These are phyloP conservation scores for Ailanthus altissimus DNA, from an alignment of 345 rosid species.

Conservation along the genomic window DNA sequence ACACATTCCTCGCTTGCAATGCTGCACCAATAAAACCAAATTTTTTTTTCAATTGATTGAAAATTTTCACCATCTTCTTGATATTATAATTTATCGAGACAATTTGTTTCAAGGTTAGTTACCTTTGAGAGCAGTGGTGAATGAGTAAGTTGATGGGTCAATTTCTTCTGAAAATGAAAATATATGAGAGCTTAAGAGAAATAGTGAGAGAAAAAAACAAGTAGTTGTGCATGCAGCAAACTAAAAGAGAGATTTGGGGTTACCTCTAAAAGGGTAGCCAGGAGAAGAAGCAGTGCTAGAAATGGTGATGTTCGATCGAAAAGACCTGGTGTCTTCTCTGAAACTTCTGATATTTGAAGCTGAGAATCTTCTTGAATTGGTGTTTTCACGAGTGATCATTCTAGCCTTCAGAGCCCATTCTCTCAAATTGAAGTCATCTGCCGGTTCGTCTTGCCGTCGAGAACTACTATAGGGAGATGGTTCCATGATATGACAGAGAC, in stretches of 20 bases:
- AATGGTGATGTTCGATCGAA: constrained; percentile 62
- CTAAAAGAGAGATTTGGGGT: background rate
- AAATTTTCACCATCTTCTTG: background rate
- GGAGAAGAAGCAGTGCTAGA: constrained; percentile 97
- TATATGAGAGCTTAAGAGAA: background rate
- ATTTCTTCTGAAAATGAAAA: constrained; percentile 62
- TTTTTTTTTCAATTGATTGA: background rate
- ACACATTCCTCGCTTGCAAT: constrained; percentile 70
- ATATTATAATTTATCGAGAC: background rate
- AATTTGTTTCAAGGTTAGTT: background rate
- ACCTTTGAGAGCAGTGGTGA: constrained; percentile 89
- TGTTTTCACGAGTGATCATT: constrained; percentile 46
- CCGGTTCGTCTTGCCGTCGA: constrained; percentile 27
- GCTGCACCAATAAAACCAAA: constrained; percentile 45
- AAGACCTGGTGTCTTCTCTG: constrained; percentile 69
- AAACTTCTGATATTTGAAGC: constrained; percentile 73
- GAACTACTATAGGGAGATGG: constrained; percentile 24
- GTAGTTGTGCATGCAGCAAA: background rate
- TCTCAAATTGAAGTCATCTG: constrained; percentile 46
- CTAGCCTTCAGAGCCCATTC: constrained; percentile 61
- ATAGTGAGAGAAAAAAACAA: background rate
- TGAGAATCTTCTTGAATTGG: constrained; percentile 69
- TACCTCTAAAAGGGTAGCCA: constrained; percentile 61
- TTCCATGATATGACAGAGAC: constrained; percentile 37
- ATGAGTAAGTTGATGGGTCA: constrained; percentile 91